Conservation (phyloP, 768 basidiomycete species). For the Boletellus ananiceps region DNA sequence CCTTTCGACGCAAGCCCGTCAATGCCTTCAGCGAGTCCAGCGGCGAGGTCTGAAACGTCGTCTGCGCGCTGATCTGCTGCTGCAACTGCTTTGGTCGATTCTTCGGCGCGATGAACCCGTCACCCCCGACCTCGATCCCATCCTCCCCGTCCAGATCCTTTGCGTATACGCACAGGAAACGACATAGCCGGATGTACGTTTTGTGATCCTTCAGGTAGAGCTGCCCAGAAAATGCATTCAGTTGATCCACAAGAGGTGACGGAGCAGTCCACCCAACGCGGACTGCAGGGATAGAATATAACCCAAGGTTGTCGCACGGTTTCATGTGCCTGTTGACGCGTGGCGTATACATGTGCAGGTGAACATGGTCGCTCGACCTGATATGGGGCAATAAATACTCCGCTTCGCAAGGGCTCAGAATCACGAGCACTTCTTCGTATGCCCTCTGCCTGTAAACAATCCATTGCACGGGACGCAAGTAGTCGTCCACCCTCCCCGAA, state of each 20-base stretch:
- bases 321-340: slow-evolving; percentile 2
- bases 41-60: slow-evolving; percentile 34
- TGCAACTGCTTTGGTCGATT: neutral
- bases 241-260: neutral
- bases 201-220: slow-evolving; percentile 2
- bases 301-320: slow-evolving; percentile 2
- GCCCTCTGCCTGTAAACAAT: neutral
- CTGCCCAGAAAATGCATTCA: slow-evolving; percentile 3
- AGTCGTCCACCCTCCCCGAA: slow-evolving; percentile 1
- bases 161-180: slow-evolving; percentile 4
- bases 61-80: slow-evolving; percentile 6
- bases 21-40: slow-evolving; percentile 22
- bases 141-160: neutral
- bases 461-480: slow-evolving; percentile 10
- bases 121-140: neutral
- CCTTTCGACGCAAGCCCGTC: slow-evolving; percentile 34
- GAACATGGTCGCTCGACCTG: slow-evolving; percentile 19
- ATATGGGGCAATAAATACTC: slow-evolving; percentile 36
- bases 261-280: neutral
- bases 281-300: neutral
- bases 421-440: slow-evolving; percentile 22
- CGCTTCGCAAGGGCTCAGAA: slow-evolving; percentile 39
- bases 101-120: slow-evolving; percentile 2
- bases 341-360: slow-evolving; percentile 3
- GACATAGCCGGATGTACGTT: neutral